Evolutionary conservation across 805 yeast genomes (phyloP).

Genomic region (Kazachstania bromeliacearum): DNA sequence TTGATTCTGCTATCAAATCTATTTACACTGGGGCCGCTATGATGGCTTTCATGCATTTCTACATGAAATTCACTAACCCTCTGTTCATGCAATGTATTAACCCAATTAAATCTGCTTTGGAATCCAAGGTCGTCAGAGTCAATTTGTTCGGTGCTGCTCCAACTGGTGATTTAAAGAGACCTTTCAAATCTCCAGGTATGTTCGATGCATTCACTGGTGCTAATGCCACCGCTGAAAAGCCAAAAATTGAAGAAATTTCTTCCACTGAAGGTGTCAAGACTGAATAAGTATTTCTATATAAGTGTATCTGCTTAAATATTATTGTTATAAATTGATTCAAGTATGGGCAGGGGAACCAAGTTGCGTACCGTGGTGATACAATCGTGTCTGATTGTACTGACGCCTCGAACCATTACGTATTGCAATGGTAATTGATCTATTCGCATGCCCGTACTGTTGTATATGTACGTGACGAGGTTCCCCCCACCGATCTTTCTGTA

Average conservation of each 20-base stretch:
- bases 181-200: conserved; percentile 82
- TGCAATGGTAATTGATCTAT: neutral
- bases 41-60: conserved; percentile 97
- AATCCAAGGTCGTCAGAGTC: conserved; percentile 82
- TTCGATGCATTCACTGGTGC: conserved; percentile 40
- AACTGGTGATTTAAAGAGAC: conserved; percentile 87
- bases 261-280: conserved; percentile 7
- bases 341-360: too few species aligned
- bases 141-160: conserved; percentile 80
- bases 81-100: conserved; percentile 87
- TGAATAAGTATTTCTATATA: conserved; percentile 1
- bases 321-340: too few species aligned
- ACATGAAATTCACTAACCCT: conserved; percentile 97
- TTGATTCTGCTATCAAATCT: conserved; percentile 69
- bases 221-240: conserved; percentile 1
- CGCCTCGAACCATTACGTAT: too few species aligned
- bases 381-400: too few species aligned
- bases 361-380: too few species aligned
- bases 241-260: conserved; percentile 6
- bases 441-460: too few species aligned
- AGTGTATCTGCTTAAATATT: neutral
- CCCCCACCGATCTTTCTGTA: too few species aligned
- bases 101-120: conserved; percentile 82
- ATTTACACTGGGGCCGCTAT: conserved; percentile 84
- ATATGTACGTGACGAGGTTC: too few species aligned